These are phyloP conservation scores for Pseudocercospora musae DNA, from an alignment of 2,329 filamentous ascomycete genomes.

Conservation along the genomic window DNA sequence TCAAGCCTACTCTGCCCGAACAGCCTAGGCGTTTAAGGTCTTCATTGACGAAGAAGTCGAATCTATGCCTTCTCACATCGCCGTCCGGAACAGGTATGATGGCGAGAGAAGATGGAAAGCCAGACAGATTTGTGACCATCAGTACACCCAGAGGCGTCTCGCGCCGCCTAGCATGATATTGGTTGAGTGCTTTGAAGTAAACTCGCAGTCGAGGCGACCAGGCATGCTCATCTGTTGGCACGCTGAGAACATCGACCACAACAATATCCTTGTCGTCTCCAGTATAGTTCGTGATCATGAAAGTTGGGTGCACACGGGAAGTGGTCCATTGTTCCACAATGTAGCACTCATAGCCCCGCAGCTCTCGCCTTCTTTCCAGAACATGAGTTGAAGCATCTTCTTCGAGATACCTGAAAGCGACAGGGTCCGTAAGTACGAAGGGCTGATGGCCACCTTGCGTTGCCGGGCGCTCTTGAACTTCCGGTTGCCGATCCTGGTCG, in stretches of 20 bases:
- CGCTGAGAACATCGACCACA: slow-evolving; percentile 74
- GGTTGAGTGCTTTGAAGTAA: slow-evolving; percentile 81
- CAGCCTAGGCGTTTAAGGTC: slow-evolving; percentile 89
- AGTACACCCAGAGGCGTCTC: slow-evolving; percentile 79
- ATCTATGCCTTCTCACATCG: slow-evolving; percentile 73
- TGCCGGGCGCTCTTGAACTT: slow-evolving; percentile 1
- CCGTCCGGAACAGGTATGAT: slow-evolving; percentile 89
- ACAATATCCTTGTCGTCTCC: slow-evolving; percentile 77
- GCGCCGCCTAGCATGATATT: slow-evolving; percentile 79
- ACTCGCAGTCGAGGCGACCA: slow-evolving; percentile 78
- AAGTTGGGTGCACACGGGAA: slow-evolving; percentile 82
- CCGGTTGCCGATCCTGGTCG: slow-evolving; percentile 5
- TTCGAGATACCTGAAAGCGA: slow-evolving; percentile 74
- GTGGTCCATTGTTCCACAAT: slow-evolving; percentile 97
- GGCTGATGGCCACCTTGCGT: slow-evolving; percentile 47
- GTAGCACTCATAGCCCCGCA: slow-evolving; percentile 88
- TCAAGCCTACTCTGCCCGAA: slow-evolving; percentile 82
- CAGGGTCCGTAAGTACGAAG: slow-evolving; percentile 63
- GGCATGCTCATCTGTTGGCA: slow-evolving; percentile 72
- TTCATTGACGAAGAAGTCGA: slow-evolving; percentile 90
- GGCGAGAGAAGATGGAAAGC: slow-evolving; percentile 85
- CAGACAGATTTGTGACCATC: slow-evolving; percentile 91
- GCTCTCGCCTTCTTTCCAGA: slow-evolving; percentile 64
- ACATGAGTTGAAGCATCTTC: slow-evolving; percentile 75
- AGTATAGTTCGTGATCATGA: slow-evolving; percentile 89